These are phyloP conservation scores for Baffinella frigidus DNA, from an alignment of 208 protist species.

Conservation along the genomic window DNA sequence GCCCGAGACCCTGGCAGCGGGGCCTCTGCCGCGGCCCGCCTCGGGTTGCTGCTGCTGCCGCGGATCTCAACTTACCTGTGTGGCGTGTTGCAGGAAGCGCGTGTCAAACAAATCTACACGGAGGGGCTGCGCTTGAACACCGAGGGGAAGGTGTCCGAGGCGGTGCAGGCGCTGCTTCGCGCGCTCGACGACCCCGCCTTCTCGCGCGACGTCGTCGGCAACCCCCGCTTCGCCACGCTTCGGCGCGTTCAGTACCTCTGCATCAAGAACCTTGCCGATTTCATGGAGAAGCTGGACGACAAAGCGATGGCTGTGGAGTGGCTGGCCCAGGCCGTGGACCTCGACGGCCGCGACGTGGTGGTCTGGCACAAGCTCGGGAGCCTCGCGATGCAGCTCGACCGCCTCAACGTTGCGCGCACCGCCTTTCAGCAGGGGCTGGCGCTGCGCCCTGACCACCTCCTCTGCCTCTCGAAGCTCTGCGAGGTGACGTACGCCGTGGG, in stretches of 20 bases:
- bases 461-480: conserved; percentile 11
- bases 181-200: conserved; percentile 4
- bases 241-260: background rate
- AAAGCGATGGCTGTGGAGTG: background rate
- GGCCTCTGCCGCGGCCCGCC: too few species aligned
- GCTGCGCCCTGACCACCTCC: conserved; percentile 3
- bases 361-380: conserved; percentile 18
- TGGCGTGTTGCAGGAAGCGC: conserved; percentile 14
- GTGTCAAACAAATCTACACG: background rate
- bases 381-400: background rate
- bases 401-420: background rate
- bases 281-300: background rate
- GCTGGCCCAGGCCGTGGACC: background rate
- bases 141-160: background rate
- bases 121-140: background rate
- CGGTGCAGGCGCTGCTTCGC: background rate
- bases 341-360: conserved; percentile 17
- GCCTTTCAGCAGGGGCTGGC: background rate
- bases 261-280: background rate
- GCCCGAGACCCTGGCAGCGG: too few species aligned
- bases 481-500: conserved; percentile 9
- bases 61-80: too few species aligned
- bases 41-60: too few species aligned
- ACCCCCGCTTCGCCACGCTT: conserved; percentile 2
- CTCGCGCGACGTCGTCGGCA: background rate